phyloP scores from a whole-genome alignment of 345 rosid species.

The Syzygium aqueum region DNA sequence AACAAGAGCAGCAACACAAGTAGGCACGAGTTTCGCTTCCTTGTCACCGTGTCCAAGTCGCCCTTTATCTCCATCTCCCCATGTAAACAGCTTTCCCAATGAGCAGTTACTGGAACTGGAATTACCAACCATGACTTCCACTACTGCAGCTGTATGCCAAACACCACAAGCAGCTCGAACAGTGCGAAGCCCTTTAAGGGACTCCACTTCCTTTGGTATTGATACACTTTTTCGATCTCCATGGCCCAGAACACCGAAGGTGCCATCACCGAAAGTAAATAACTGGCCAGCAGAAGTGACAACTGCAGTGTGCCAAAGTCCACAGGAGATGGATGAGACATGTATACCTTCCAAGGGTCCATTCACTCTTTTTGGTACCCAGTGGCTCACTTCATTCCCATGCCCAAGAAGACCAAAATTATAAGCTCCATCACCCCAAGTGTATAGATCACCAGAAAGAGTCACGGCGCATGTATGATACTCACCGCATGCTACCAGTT shows the following conservation, averaged over 20 bases:
- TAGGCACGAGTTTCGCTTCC: constrained; percentile 86
- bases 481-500: constrained; percentile 74
- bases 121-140: constrained; percentile 93
- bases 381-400: constrained; percentile 69
- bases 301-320: constrained; percentile 85
- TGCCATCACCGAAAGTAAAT: constrained; percentile 78
- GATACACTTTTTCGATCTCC: constrained; percentile 57
- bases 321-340: constrained; percentile 71
- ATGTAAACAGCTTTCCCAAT: constrained; percentile 87
- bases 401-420: constrained; percentile 79
- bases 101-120: constrained; percentile 93
- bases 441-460: constrained; percentile 72
- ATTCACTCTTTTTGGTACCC: constrained; percentile 70
- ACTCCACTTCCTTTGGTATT: constrained; percentile 70
- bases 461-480: constrained; percentile 77
- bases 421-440: constrained; percentile 72
- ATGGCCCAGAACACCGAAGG: constrained; percentile 78
- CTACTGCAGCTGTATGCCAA: constrained; percentile 92
- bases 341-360: constrained; percentile 76
- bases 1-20: constrained; percentile 93
- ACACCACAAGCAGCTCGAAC: constrained; percentile 79
- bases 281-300: constrained; percentile 70
- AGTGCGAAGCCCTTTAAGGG: constrained; percentile 69
- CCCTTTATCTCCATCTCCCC: constrained; percentile 99
- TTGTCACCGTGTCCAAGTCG: constrained; percentile 98